These are phyloP conservation scores for Phytomonas sp. DNA, from an alignment of 208 protist species.

Conservation along the genomic window DNA sequence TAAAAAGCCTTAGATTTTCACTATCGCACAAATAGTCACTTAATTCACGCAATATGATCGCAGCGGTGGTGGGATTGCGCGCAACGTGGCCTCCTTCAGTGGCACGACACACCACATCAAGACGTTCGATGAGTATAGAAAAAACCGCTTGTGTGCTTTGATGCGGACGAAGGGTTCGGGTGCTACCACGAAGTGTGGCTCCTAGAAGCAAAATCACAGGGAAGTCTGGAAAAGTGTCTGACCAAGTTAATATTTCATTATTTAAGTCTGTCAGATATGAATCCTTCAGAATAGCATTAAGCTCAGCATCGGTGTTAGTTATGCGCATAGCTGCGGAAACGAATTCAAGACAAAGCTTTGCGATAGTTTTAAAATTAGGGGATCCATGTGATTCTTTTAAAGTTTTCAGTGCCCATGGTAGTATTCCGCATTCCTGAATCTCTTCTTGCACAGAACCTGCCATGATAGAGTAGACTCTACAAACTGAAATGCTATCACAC, in stretches of 20 bases:
- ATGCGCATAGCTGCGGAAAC: conserved; percentile 57
- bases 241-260: conserved; percentile 49
- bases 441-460: conserved; percentile 19
- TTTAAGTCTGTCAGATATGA: conserved; percentile 29
- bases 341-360: conserved; percentile 58
- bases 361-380: conserved; percentile 12
- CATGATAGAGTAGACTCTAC: conserved; percentile 25
- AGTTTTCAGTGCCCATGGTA: conserved; percentile 30
- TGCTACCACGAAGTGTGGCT: conserved; percentile 40
- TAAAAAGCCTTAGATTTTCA: conserved; percentile 63
- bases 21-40: conserved; percentile 59
- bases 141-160: conserved; percentile 57
- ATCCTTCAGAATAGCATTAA: conserved; percentile 32
- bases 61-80: not conserved
- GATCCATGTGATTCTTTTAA: conserved; percentile 1
- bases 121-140: conserved; percentile 51
- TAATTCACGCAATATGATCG: conserved; percentile 74
- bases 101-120: conserved; percentile 18
- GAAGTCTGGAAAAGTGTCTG: conserved; percentile 39
- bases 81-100: conserved; percentile 9
- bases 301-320: conserved; percentile 33
- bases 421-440: conserved; percentile 33
- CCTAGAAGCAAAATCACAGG: conserved; percentile 47
- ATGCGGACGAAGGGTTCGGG: conserved; percentile 51
- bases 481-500: conserved; percentile 34